Evolutionary conservation across 768 basidiomycete genomes (phyloP).

Genomic region (Trametes cingulata): DNA sequence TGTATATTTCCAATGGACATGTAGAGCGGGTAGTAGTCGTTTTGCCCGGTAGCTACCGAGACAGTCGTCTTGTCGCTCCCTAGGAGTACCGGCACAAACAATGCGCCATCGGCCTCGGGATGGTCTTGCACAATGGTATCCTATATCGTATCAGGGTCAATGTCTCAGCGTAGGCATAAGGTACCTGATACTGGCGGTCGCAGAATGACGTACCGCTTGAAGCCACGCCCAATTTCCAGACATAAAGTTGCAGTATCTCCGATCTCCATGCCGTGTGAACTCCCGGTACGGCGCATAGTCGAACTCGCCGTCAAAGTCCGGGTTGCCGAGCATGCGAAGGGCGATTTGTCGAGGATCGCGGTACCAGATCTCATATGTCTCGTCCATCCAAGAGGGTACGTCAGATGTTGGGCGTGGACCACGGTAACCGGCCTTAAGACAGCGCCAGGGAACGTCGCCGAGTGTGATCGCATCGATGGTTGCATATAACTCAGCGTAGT

Average conservation of each 20-base stretch:
- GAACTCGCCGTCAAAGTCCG: conserved; percentile 25
- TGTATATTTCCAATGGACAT: conserved; percentile 24
- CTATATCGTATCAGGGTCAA: too few species aligned
- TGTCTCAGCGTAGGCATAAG: too few species aligned
- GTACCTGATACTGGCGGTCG: not conserved
- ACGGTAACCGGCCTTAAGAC: too few species aligned
- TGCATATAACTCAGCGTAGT: too few species aligned
- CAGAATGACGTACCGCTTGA: not conserved
- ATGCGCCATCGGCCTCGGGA: not conserved
- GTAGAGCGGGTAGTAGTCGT: conserved; percentile 33
- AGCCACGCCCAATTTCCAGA: conserved; percentile 10
- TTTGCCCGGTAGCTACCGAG: conserved; percentile 29
- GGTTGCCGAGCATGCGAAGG: conserved; percentile 19
- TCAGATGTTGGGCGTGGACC: too few species aligned
- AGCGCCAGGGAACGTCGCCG: too few species aligned
- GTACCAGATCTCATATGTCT: too few species aligned
- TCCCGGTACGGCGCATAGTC: conserved; percentile 25
- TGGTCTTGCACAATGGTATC: not conserved
- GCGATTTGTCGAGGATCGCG: too few species aligned
- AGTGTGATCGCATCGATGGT: too few species aligned
- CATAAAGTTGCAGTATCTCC: conserved; percentile 24
- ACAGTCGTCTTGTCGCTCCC: conserved; percentile 24
- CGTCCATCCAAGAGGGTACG: too few species aligned
- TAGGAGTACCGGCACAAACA: not conserved
- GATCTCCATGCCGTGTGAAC: conserved; percentile 6